These are phyloP conservation scores for Patellaria atrata DNA, from an alignment of 495 filamentous ascomycete species.

Conservation along the genomic window DNA sequence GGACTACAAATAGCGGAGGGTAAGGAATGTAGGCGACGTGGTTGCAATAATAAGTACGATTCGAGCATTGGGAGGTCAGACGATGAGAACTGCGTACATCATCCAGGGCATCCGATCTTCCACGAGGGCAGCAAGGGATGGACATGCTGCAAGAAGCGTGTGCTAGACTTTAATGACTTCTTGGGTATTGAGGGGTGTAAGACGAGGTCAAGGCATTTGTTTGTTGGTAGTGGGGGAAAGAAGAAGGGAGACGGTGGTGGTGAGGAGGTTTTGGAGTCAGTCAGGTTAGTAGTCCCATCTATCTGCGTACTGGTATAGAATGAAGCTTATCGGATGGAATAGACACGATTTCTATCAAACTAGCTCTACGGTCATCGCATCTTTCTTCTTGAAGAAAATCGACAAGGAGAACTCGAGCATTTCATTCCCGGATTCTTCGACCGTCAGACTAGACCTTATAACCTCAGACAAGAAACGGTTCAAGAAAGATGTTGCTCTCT, in stretches of 20 bases:
- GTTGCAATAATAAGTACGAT: slow-evolving; percentile 52
- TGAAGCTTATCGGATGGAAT: not conserved
- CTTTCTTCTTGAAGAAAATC: slow-evolving; percentile 94
- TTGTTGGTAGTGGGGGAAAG: slow-evolving; percentile 66
- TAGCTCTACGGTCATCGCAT: slow-evolving; percentile 65
- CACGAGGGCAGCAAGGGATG: slow-evolving; percentile 97
- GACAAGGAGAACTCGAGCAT: slow-evolving; percentile 64
- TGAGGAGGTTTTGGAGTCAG: slow-evolving; percentile 49
- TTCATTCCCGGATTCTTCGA: slow-evolving; percentile 39
- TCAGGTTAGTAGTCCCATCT: slow-evolving; percentile 42
- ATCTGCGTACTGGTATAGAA: not conserved
- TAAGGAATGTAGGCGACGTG: slow-evolving; percentile 60
- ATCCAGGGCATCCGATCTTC: slow-evolving; percentile 79
- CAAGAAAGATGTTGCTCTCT: slow-evolving; percentile 58
- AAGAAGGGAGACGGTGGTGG: slow-evolving; percentile 35
- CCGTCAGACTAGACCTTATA: slow-evolving; percentile 59
- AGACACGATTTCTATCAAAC: slow-evolving; percentile 97
- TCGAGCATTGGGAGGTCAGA: slow-evolving; percentile 44
- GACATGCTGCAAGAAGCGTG: slow-evolving; percentile 87
- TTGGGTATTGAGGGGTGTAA: slow-evolving; percentile 86
- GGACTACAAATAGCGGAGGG: slow-evolving; percentile 53
- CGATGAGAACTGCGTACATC: slow-evolving; percentile 68
- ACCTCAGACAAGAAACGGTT: slow-evolving; percentile 81
- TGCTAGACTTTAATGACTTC: slow-evolving; percentile 96
- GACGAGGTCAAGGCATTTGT: slow-evolving; percentile 67